Conservation (phyloP, 2,329 filamentous ascomycete species). For the Cercospora beticola region DNA sequence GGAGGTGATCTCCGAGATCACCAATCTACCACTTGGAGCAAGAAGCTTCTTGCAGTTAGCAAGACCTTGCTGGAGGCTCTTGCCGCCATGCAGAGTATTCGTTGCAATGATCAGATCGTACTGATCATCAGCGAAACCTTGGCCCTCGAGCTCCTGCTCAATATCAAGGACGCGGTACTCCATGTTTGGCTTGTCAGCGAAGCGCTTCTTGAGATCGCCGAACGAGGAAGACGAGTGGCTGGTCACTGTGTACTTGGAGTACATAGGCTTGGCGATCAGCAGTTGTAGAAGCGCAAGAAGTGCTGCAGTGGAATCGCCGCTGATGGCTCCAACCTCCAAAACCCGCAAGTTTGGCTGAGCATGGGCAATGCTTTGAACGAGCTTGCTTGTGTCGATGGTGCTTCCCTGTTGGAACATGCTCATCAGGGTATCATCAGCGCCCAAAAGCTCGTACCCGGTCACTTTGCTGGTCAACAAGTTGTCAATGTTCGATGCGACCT, state of each 20-base stretch:
- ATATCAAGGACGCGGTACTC: background rate
- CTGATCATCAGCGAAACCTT: background rate
- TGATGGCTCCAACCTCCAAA: constrained; percentile 2
- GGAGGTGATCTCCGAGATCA: background rate
- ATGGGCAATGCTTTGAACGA: background rate
- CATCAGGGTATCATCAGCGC: background rate
- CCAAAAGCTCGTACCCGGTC: background rate
- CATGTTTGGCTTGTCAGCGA: background rate
- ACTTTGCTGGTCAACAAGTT: background rate
- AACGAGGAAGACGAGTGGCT: background rate
- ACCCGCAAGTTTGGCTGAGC: background rate
- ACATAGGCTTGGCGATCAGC: background rate
- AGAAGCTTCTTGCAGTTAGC: background rate
- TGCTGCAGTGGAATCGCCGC: background rate
- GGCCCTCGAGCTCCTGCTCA: background rate
- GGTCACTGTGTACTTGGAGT: constrained; percentile 27
- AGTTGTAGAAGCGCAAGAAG: background rate
- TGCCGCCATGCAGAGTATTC: background rate
- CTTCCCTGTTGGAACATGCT: background rate
- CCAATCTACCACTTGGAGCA: background rate
- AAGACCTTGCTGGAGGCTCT: background rate
- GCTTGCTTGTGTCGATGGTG: background rate
- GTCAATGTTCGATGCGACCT: background rate
- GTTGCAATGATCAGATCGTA: background rate
- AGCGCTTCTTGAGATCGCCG: background rate